These are phyloP conservation scores for Lecanicillium sp. DNA, from an alignment of 2,329 filamentous ascomycete genomes.

Conservation along the genomic window DNA sequence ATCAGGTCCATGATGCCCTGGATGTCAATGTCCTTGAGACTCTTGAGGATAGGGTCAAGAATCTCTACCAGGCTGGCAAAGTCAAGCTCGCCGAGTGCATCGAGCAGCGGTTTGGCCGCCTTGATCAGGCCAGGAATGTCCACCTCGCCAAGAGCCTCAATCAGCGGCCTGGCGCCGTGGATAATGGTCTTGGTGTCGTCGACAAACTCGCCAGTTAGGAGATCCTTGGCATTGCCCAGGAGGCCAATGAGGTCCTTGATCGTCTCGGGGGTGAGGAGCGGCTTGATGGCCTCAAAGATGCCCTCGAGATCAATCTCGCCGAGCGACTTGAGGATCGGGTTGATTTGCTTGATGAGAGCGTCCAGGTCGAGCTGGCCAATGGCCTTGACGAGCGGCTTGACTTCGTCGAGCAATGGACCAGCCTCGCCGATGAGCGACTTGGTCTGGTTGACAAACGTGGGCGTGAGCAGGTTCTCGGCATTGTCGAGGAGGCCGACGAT, in stretches of 20 bases:
- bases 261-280: conserved; percentile 24
- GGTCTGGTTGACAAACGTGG: conserved; percentile 7
- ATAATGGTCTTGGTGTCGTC: conserved; percentile 23
- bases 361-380: conserved; percentile 14
- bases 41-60: conserved; percentile 22
- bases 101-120: conserved; percentile 22
- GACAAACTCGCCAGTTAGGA: conserved; percentile 22
- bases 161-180: conserved; percentile 25
- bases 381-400: conserved; percentile 35
- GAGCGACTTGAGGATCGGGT: conserved; percentile 24
- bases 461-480: conserved; percentile 23
- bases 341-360: conserved; percentile 24
- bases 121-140: conserved; percentile 25
- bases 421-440: conserved; percentile 10
- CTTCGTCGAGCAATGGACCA: conserved; percentile 5
- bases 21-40: conserved; percentile 20
- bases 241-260: conserved; percentile 26
- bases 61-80: conserved; percentile 20
- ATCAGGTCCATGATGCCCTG: conserved; percentile 25
- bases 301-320: conserved; percentile 29
- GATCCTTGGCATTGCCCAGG: conserved; percentile 25
- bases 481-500: conserved; percentile 27
- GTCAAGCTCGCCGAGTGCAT: conserved; percentile 21
- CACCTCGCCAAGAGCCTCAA: conserved; percentile 25
- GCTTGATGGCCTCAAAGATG: conserved; percentile 14